Percentiles rank a stretch among this genome's conserved stretches.
phyloP scores from a whole-genome alignment of 1,284 basidiomycete genomes.

The Apiotrichum siamense region DNA sequence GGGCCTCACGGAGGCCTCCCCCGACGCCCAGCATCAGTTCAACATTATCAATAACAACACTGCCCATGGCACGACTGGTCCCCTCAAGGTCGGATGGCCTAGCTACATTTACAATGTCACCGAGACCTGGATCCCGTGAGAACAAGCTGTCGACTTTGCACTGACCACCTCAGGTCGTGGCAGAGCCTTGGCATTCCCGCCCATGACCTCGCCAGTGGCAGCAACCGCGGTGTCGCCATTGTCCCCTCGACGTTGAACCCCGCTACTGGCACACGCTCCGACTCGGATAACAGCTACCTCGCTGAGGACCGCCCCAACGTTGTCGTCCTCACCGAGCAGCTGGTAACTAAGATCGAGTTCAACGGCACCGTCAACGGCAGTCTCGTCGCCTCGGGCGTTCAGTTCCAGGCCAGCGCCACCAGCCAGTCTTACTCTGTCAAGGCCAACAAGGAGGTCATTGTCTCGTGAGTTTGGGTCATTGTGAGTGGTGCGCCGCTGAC shows the following conservation, averaged over 20 bases:
- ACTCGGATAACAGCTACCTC: constrained; percentile 62
- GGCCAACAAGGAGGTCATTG: constrained; percentile 12
- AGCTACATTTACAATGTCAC: constrained; percentile 51
- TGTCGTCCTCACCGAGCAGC: constrained; percentile 53
- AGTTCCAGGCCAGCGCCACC: constrained; percentile 50
- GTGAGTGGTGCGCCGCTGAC: background rate
- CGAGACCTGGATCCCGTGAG: constrained; percentile 53
- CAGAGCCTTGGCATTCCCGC: constrained; percentile 50
- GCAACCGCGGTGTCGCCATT: constrained; percentile 44
- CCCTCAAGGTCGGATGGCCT: constrained; percentile 48
- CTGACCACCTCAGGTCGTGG: constrained; percentile 28
- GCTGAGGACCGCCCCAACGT: constrained; percentile 58
- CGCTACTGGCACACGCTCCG: constrained; percentile 59
- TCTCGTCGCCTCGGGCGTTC: constrained; percentile 56
- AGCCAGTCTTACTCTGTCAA: constrained; percentile 18
- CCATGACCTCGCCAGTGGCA: constrained; percentile 43
- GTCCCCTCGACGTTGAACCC: constrained; percentile 62
- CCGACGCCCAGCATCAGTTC: constrained; percentile 40
- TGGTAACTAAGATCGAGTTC: constrained; percentile 61
- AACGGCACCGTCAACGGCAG: constrained; percentile 50
- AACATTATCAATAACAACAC: constrained; percentile 45
- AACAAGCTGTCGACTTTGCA: background rate
- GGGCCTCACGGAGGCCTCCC: constrained; percentile 45
- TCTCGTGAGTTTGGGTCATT: background rate
- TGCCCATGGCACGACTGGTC: constrained; percentile 51